Percentiles rank a stretch among this genome's conserved stretches.
phyloP scores from a whole-genome alignment of 108 stramenopile species.

The Epithemia pelagica region DNA sequence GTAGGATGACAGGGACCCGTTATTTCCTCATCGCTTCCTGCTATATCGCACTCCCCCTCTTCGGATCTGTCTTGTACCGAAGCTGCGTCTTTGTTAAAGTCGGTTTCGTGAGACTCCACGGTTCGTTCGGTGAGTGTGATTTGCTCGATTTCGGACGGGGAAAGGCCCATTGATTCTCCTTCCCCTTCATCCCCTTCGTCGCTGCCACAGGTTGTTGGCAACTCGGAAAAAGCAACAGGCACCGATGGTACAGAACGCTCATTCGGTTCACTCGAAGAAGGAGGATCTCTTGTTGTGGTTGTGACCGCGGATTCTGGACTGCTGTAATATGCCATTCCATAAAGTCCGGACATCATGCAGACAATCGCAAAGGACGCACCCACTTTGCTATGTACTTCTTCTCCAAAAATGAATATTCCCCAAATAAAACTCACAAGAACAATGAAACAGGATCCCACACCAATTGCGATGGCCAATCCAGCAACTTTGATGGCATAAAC shows the following conservation, averaged over 20 bases:
- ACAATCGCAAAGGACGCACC: slow-evolving; percentile 46
- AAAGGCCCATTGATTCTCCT: neutral
- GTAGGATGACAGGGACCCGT: neutral
- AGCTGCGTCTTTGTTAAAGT: neutral
- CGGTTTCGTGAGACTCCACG: neutral
- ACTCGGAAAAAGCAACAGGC: neutral
- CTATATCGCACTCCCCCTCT: neutral
- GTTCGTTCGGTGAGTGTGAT: neutral
- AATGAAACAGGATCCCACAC: slow-evolving; percentile 71
- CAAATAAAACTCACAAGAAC: slow-evolving; percentile 68
- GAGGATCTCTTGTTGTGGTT: neutral
- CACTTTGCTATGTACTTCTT: slow-evolving; percentile 36
- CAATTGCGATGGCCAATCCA: slow-evolving; percentile 70
- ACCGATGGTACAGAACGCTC: neutral
- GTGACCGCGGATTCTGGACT: slow-evolving; percentile 9
- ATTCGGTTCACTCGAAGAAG: neutral
- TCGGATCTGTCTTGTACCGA: neutral
- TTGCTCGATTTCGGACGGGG: slow-evolving; percentile 3
- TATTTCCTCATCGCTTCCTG: neutral
- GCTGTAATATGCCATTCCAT: slow-evolving; percentile 74
- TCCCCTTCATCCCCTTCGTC: slow-evolving; percentile 5
- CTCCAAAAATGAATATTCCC: slow-evolving; percentile 75
- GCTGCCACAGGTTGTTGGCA: neutral
- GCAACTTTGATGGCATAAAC: slow-evolving; percentile 76
- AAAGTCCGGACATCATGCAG: slow-evolving; percentile 54